These are phyloP conservation scores for Fusarium phyllophilum DNA, from an alignment of 2,329 filamentous ascomycete genomes.

Conservation along the genomic window DNA sequence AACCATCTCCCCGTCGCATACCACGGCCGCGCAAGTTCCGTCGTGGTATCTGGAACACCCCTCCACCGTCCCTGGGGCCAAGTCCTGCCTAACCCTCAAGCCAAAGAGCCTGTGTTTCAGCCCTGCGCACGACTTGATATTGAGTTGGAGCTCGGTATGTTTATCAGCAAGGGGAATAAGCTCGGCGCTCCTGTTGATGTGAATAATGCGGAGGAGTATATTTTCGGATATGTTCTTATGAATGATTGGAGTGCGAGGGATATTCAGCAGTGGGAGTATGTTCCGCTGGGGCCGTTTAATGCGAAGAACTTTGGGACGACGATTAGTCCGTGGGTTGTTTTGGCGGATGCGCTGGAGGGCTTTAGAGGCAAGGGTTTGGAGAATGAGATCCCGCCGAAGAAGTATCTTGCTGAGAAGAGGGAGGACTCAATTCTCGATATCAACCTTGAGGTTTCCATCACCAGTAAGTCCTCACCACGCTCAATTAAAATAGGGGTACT, in stretches of 20 bases:
- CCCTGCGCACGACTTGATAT: slow-evolving; percentile 74
- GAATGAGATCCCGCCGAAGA: slow-evolving; percentile 49
- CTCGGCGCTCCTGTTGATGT: slow-evolving; percentile 74
- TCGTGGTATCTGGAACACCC: slow-evolving; percentile 78
- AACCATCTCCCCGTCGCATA: slow-evolving; percentile 83
- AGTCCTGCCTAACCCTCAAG: slow-evolving; percentile 64
- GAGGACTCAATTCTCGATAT: slow-evolving; percentile 51
- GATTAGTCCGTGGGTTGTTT: slow-evolving; percentile 71
- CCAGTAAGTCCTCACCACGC: slow-evolving; percentile 44
- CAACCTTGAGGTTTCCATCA: slow-evolving; percentile 51
- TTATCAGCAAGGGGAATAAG: slow-evolving; percentile 73
- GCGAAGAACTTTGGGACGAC: slow-evolving; percentile 69
- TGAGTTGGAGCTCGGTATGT: slow-evolving; percentile 81
- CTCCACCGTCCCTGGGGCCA: slow-evolving; percentile 79
- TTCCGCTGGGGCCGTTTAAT: slow-evolving; percentile 70
- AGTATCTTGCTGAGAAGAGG: slow-evolving; percentile 65
- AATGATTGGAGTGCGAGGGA: slow-evolving; percentile 74
- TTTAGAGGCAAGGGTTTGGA: slow-evolving; percentile 35
- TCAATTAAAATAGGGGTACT: rapidly evolving
- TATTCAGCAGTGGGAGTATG: slow-evolving; percentile 70
- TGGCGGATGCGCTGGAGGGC: slow-evolving; percentile 63
- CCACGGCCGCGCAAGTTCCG: slow-evolving; percentile 79
- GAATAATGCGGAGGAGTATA: slow-evolving; percentile 70
- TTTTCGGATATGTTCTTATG: slow-evolving; percentile 75
- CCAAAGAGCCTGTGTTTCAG: slow-evolving; percentile 62